Evolutionary conservation across 768 basidiomycete species (phyloP), one percentile per base, ranked within the genome.

Genomic region (Dacryopinax primogenitus): DNA sequence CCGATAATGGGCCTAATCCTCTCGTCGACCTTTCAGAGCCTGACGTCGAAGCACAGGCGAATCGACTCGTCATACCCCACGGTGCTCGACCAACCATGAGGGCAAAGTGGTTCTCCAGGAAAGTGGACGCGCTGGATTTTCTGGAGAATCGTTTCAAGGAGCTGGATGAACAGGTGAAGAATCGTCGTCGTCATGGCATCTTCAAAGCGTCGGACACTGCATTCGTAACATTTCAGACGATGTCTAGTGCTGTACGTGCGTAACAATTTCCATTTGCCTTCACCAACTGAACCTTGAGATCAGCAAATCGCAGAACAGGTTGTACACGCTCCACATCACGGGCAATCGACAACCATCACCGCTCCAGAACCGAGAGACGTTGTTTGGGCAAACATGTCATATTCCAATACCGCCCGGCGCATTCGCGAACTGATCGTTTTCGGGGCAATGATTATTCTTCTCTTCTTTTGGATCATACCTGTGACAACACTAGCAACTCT

Each of bases 331-430:
- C 81, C 88, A 0, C 80, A 80, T 63, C 86, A 86, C 16, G 80
- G 80, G 63, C 82, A 85, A 73, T 81, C 82, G 63, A 80, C 80
- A 33, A 94, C 90, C 12, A 81, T 78, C 66, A 82, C 84, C 21
- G 93, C 95, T 0, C 95, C 95, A 0, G 94, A 97, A 72, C 94
- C 95, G 11, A 84, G 95, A 61, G 95, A 98, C 73, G 90, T 98
- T 65, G 84, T 97, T 21, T 99, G 96, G 96, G 79, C 86, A 33
- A 93, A 92, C 69, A 87, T 98, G 78, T 79, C 85, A 1, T 83
- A 86, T 23, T 82, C 90, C 0, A 77, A 78, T 0, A 71, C 79
- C 16, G 77, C 83, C 34, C 77, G 85, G 18, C 80, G 83, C 51
- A 78, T 84, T 2, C 85, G 96, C 32, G 84, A 91, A 44, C 65